Evolutionary conservation across 1,139 yeast genomes (phyloP).

Genomic region (Lodderomyces metapsilosis): DNA sequence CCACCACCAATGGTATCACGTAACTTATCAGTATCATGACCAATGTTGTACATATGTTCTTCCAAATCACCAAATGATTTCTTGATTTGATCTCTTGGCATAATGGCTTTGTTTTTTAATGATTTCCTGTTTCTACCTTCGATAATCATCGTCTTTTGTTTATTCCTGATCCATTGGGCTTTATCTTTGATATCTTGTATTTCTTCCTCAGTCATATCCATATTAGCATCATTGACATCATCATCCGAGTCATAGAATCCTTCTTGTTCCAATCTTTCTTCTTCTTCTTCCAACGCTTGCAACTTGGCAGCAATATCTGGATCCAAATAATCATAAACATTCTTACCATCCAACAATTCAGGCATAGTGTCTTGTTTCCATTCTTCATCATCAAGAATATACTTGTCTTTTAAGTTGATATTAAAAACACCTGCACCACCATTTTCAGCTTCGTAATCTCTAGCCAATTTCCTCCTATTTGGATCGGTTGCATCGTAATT

Average conservation of each 20-base stretch:
- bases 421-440: slow-evolving; percentile 99
- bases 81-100: slow-evolving; percentile 88
- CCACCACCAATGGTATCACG: slow-evolving; percentile 47
- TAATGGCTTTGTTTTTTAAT: slow-evolving; percentile 80
- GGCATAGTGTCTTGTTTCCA: slow-evolving; percentile 99
- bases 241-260: slow-evolving; percentile 91
- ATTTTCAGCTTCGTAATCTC: slow-evolving; percentile 88
- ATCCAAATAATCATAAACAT: slow-evolving; percentile 95
- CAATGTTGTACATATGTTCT: slow-evolving; percentile 82
- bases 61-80: slow-evolving; percentile 81
- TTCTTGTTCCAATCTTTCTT: slow-evolving; percentile 86
- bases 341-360: slow-evolving; percentile 91
- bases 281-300: slow-evolving; percentile 95
- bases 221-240: slow-evolving; percentile 55
- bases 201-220: slow-evolving; percentile 52
- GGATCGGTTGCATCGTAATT: slow-evolving; percentile 83
- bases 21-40: slow-evolving; percentile 77
- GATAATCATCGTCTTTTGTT: slow-evolving; percentile 88
- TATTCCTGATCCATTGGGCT: slow-evolving; percentile 94
- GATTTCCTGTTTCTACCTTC: slow-evolving; percentile 88
- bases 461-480: slow-evolving; percentile 74
- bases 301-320: slow-evolving; percentile 92
- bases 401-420: slow-evolving; percentile 87
- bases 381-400: slow-evolving; percentile 88
- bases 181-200: slow-evolving; percentile 74